Evolutionary conservation across 768 basidiomycete species (phyloP), one percentile per base, ranked within the genome.

Genomic region (Kwoniella mangroviensis): DNA sequence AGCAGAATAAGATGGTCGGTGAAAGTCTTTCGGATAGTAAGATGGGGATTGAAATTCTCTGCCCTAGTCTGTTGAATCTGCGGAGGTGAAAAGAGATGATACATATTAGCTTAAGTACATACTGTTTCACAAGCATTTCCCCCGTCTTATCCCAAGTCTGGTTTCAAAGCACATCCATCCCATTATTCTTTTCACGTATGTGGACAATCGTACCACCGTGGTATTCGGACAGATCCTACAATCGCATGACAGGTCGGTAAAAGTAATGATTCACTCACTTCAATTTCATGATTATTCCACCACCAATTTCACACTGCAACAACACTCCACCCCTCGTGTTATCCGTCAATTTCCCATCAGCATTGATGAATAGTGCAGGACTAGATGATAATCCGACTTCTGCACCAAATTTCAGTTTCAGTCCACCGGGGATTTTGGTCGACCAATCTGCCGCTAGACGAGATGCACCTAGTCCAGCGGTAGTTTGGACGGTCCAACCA

Each of bases 31-130:
- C 79, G 0, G 83, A 79, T 21, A 85, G 70, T 5, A 84, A 62
- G 58, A 83, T 79, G 2, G 82, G 83, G 6, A 83, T 45, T 5
- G 75, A 70, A 40, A 84, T 69, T 17, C 74, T 70, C 63, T 85
- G 85, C 1, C 85, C 85, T 1, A 85, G 75, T 15, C 84, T 78
- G 54, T 71, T 75, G 63, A 84, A 74, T 11, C 84, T 83, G 63
- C 19, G 19, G n/a, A 65, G 6, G n/a, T 34, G 1, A 34, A 34
- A 61, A 45, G 17, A 19, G 42, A 43, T 21, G 9, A 51, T 15
- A 51, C 15, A 51, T 57, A 22, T 22, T 57, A 22, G 49, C 49
- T 34, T 28, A 28, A 28, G 4, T 28, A 28, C 2, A 28, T 28
- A 4, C 28, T 3, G 28, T 28, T 28, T 28, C 28, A 28, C 34